A percentile compares a stretch with the other conserved stretches of the same genome.
phyloP scores from a whole-genome alignment of 2,329 filamentous ascomycete species.

The Annulohypoxylon truncatum region DNA sequence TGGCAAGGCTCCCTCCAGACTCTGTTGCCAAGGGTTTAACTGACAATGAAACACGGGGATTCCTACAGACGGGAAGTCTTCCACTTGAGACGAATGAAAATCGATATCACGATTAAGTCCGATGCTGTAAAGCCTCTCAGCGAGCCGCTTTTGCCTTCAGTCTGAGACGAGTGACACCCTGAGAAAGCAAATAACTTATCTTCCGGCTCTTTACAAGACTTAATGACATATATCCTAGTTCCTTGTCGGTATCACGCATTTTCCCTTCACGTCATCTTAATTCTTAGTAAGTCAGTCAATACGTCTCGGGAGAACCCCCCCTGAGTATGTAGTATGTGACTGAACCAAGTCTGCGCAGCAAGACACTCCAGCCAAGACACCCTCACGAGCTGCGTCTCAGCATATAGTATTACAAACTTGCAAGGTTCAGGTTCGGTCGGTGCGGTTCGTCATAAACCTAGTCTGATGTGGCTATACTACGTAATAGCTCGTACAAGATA shows the following conservation, averaged over 20 bases:
- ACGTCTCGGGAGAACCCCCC: background rate
- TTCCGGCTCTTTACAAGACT: background rate
- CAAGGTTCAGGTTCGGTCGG: conserved; percentile 24
- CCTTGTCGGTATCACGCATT: background rate
- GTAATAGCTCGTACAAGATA: background rate
- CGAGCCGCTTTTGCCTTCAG: conserved; percentile 24
- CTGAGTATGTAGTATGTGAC: conserved; percentile 16
- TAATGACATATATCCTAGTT: background rate
- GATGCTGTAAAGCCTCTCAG: background rate
- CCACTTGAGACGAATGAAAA: conserved; percentile 11
- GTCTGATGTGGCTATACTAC: conserved; percentile 9
- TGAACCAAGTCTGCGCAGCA: conserved; percentile 13
- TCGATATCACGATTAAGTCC: conserved; percentile 13
- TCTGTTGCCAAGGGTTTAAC: background rate
- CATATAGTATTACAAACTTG: background rate
- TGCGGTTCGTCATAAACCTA: conserved; percentile 27
- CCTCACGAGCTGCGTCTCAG: background rate
- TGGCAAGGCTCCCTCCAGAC: background rate
- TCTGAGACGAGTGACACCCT: conserved; percentile 19
- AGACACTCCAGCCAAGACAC: background rate
- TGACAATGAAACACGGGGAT: conserved; percentile 23
- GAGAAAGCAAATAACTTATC: background rate
- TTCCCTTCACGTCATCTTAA: conserved; percentile 2
- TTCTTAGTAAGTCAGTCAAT: background rate
- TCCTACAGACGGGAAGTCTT: conserved; percentile 10